Conservation (phyloP, 805 yeast genomes). For the Lachancea waltii region DNA sequence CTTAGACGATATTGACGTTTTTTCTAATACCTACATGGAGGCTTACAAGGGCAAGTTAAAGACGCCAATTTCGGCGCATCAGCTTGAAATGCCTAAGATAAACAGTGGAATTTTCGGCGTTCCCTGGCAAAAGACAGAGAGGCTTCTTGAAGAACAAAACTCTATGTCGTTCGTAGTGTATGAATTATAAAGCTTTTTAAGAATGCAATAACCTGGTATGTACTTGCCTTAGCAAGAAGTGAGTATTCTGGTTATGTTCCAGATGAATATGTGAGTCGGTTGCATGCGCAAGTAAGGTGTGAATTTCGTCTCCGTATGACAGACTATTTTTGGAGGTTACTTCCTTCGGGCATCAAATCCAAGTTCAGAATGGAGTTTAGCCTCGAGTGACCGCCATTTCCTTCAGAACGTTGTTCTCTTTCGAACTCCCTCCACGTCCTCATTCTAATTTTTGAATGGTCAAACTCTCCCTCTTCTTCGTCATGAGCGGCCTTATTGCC, state of each 20-base stretch:
- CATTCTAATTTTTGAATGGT: conserved; percentile 84
- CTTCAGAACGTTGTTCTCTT: conserved; percentile 38
- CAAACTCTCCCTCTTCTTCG: conserved; percentile 74
- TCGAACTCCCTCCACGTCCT: conserved; percentile 94
- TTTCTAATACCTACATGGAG: conserved; percentile 47
- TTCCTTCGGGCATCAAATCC: conserved; percentile 2
- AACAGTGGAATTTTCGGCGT: conserved; percentile 76
- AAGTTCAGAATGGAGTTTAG: conserved; percentile 4
- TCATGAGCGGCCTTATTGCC: conserved; percentile 61
- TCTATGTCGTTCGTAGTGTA: conserved; percentile 18
- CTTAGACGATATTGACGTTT: conserved; percentile 57
- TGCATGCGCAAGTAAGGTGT: too few relatives aligned
- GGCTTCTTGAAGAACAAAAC: conserved; percentile 33
- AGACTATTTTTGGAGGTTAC: neutral
- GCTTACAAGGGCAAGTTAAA: conserved; percentile 47
- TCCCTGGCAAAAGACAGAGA: conserved; percentile 70
- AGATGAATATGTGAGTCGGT: too few relatives aligned
- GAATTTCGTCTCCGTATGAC: too few relatives aligned
- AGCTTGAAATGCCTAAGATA: conserved; percentile 63
- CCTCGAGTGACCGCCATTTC: conserved; percentile 4
- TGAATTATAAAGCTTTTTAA: conserved; percentile 29
- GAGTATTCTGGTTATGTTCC: too few relatives aligned
- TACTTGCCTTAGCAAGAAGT: too few relatives aligned
- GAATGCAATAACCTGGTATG: too few relatives aligned
- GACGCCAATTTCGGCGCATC: conserved; percentile 11